Percentiles rank a stretch among this genome's conserved stretches.
Conservation (phyloP, 1,139 yeast genomes). For the Hanseniaspora uvarum region DNA sequence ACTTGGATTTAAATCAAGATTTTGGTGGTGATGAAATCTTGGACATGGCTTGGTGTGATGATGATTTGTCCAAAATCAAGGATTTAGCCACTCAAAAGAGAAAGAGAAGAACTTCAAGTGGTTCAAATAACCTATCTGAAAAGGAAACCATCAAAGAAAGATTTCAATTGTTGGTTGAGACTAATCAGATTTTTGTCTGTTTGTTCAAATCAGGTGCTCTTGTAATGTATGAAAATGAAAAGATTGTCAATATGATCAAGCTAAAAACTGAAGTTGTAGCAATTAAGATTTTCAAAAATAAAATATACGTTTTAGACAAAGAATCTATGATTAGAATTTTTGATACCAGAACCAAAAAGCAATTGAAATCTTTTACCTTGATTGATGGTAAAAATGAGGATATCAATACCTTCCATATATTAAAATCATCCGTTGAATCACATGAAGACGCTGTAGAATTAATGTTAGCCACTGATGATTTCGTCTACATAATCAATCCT, state of each 20-base stretch:
- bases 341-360: constrained; percentile 26
- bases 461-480: constrained; percentile 23
- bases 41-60: constrained; percentile 17
- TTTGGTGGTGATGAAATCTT: constrained; percentile 11
- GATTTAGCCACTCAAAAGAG: constrained; percentile 14
- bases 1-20: constrained; percentile 13
- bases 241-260: constrained; percentile 30
- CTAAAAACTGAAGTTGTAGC: constrained; percentile 27
- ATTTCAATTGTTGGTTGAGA: constrained; percentile 10
- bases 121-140: background rate
- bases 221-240: constrained; percentile 29
- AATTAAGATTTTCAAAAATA: constrained; percentile 24
- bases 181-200: constrained; percentile 24
- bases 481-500: constrained; percentile 29
- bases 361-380: constrained; percentile 29
- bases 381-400: constrained; percentile 28
- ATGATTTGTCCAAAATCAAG: constrained; percentile 7
- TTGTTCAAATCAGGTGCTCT: constrained; percentile 27
- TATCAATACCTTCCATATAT: constrained; percentile 25
- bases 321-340: constrained; percentile 29
- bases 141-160: constrained; percentile 15
- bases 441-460: constrained; percentile 18
- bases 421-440: constrained; percentile 19
- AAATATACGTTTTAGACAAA: constrained; percentile 29
- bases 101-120: constrained; percentile 11